Base-by-base conservation (phyloP, 2,329 filamentous ascomycete genomes). In the Colletotrichum tropicale region DNA sequence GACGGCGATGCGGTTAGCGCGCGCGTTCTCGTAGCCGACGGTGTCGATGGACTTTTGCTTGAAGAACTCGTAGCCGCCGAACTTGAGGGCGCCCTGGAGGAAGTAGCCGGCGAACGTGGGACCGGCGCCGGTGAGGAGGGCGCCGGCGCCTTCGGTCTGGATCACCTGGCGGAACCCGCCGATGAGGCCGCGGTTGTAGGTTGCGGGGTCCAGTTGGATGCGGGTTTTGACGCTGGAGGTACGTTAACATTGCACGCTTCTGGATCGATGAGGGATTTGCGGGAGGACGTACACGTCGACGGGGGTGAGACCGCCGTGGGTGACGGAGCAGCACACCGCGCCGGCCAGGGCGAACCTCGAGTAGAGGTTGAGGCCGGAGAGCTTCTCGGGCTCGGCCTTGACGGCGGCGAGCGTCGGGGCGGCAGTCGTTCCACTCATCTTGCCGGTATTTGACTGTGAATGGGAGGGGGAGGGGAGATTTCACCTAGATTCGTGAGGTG, bases 301-400 rank as follows among this genome's bases (percentile, higher is more conserved):
- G 85, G 97, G 97, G 81, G 97, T 99, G 83, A 98, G 93, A 84
- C 91, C 94, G 87, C 96, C 97, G 92, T 99, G 97, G 85, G 97
- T 99, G 89, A 98, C 90, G 82, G 96, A 97, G 89, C 97, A 99
- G 93, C 97, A 98, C 91, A 98, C 90, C 82, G 97, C 97, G 89
- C 97, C 97, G 83, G 97, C 96, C 83, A 99, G 94, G 88, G 97
- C 96, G 90, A 98, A 98, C 88, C 95, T 93, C 82, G 95, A 95
- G 93, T 98, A 98, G 82, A 99, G 95, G 76, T 86, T 89, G 80
- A 96, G 7, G 80, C 88, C 89, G 78, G 84, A 84, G 78, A 86
- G 85, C 85, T 88, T 84, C 78, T 82, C 78, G 74, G 86, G 84
- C 80, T 84, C 84, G 80, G 84, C 82, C 78, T 83, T 83, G 81